phyloP scores from a whole-genome alignment of 1,284 basidiomycete species.

The Cryptococcus sp. region DNA sequence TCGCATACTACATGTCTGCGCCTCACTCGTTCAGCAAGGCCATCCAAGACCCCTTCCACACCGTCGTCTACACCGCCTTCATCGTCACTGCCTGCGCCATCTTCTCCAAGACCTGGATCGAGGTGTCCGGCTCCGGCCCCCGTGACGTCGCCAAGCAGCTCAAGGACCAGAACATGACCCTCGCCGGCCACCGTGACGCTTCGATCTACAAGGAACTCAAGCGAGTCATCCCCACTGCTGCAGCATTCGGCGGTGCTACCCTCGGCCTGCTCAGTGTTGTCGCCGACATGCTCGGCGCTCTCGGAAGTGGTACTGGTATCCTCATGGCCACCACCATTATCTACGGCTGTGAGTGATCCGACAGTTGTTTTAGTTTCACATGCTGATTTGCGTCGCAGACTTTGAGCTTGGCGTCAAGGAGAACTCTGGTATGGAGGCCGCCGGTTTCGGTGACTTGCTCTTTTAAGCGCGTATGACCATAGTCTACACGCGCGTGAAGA shows the following conservation, averaged over 20 bases:
- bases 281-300: conserved; percentile 94
- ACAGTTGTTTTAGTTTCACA: conserved; percentile 11
- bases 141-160: conserved; percentile 96
- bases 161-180: conserved; percentile 98
- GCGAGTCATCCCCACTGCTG: conserved; percentile 94
- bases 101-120: conserved; percentile 99
- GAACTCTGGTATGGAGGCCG: conserved; percentile 55
- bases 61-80: conserved; percentile 85
- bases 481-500: not conserved
- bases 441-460: conserved; percentile 54
- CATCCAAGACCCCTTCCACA: conserved; percentile 90
- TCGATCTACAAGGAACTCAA: conserved; percentile 99
- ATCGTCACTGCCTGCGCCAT: conserved; percentile 92
- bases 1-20: conserved; percentile 97
- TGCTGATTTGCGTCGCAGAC: conserved; percentile 39
- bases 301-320: conserved; percentile 96
- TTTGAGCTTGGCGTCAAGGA: conserved; percentile 59
- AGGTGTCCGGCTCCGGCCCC: conserved; percentile 93
- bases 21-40: conserved; percentile 87
- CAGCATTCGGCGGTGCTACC: conserved; percentile 93
- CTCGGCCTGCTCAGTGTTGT: conserved; percentile 90
- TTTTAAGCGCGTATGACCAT: conserved; percentile 10
- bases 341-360: conserved; percentile 72
- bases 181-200: conserved; percentile 95
- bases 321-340: conserved; percentile 97